Base-by-base conservation (phyloP, 495 filamentous ascomycete genomes). In the Xylaria cubensis region DNA sequence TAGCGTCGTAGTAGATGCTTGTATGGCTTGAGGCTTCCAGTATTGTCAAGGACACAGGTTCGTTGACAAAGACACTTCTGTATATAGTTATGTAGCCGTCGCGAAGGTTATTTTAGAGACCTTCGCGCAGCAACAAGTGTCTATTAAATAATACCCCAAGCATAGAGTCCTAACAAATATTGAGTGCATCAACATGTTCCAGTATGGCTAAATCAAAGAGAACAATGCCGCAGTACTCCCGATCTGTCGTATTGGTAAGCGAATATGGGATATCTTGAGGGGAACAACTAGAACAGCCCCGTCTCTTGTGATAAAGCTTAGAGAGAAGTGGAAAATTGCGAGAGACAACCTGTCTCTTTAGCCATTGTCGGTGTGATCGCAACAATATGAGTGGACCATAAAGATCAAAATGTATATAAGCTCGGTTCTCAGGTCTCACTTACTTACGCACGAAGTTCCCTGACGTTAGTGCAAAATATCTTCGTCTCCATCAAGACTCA, bases 401-500 rank as follows among this genome's bases (percentile, higher is more conserved):
- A 41, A 9, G 5, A 41, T 7, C 2, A 41, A 41, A 41, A 41
- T 41, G 8, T 12, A 41, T 41, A 4, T 9, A 12, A 36, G 34
- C 34, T 36, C 34, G 34, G 4, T 36, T 36, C 34, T 36, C 34
- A 36, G 34, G 3, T 8, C 39, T 41, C 0, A 41, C 9, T 41
- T 4, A 1, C 39, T 41, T 41, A 0, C 39, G 9, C 39, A 15
- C 10, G 3, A 46, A 15, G 4, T 19, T 4, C 15, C 15, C 3
- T 46, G 44, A 19, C 44, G 44, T 46, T 46, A 46, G 44, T 46
- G 44, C 44, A 46, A 4, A 15, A 4, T 1, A 0, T 46, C 44
- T 46, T 46, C 44, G 19, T 19, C 17, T 46, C 72, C 61, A 19
- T 77, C 77, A 24, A 79, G 65, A 74, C 77, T 68, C 29, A 77